Evolutionary conservation across 2,329 filamentous ascomycete species (phyloP).

Genomic region (Fusarium veterinarium): DNA sequence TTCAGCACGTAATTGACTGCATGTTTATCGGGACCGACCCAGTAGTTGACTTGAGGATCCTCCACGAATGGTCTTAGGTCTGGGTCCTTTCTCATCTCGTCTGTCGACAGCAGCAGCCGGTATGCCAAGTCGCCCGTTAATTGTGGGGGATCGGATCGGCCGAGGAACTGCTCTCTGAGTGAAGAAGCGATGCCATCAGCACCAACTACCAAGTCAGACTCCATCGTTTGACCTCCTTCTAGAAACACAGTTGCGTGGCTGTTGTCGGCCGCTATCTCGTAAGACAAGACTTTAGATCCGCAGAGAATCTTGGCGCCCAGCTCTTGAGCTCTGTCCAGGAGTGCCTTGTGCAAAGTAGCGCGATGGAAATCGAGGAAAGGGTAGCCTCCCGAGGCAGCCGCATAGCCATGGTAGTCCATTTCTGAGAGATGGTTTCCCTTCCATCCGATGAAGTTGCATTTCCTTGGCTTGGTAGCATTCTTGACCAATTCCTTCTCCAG

Average conservation of each 20-base stretch:
- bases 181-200: slow-evolving; percentile 3
- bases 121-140: slow-evolving; percentile 67
- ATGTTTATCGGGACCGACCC: slow-evolving; percentile 64
- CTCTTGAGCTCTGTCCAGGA: not conserved
- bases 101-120: slow-evolving; percentile 60
- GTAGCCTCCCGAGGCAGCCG: slow-evolving; percentile 31
- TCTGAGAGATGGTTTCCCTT: slow-evolving; percentile 40
- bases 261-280: not conserved
- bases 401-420: slow-evolving; percentile 41
- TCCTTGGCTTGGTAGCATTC: slow-evolving; percentile 38
- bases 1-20: slow-evolving; percentile 61
- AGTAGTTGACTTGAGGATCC: slow-evolving; percentile 63
- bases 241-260: not conserved
- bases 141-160: not conserved
- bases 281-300: not conserved
- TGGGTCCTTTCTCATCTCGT: slow-evolving; percentile 58
- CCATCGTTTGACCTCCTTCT: not conserved
- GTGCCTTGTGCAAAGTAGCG: not conserved
- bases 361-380: slow-evolving; percentile 61
- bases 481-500: slow-evolving; percentile 30
- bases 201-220: not conserved
- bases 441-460: slow-evolving; percentile 45
- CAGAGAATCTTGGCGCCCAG: not conserved
- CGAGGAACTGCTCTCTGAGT: slow-evolving; percentile 7
- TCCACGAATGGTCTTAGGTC: slow-evolving; percentile 58